Evolutionary conservation across 2,329 filamentous ascomycete genomes (phyloP), one percentile per base, ranked within the genome.

Genomic region (Neofusicoccum sp.): DNA sequence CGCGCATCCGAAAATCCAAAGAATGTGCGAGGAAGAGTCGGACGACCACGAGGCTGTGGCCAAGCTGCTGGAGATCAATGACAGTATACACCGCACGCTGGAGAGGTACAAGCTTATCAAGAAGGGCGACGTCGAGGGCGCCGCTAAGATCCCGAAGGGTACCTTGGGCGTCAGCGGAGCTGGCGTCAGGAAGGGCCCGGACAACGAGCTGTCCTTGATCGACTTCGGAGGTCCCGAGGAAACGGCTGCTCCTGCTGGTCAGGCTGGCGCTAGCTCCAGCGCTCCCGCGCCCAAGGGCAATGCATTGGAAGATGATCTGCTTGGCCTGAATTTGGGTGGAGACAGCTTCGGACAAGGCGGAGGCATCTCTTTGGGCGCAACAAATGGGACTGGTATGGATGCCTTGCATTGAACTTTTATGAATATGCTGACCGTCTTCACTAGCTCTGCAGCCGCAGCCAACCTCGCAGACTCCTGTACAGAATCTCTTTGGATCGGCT

Each of bases 11-110:
- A 99, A 99, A 81, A 98, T 99, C 67, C 94, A 98, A 75, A 97
- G 92, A 79, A 99, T 99, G 94, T 98, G 94, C 73, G 94, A 98
- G 77, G 95, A 99, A 77, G 95, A 99, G 74, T 97, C 93, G 9
- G 94, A 98, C 66, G 95, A 99, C 73, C 89, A 93, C 66, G 95
- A 97, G 79, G 95, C 95, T 4, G 95, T 99, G 5, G 91, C 93
- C 47, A 97, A 97, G 78, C 83, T 99, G 9, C 85, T 99, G 62
- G 93, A 98, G 74, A 98, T 99, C 73, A 99, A 99, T 74, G 95
- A 99, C 77, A 97, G 93, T 79, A 99, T 99, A 85, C 92, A 98
- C 74, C 88, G 94, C 66, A 99, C 95, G 1, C 92, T 98, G 62
- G 92, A 98, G 78, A 84, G 95, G 67, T 99, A 98, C 77, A 96